Conservation (phyloP, 2,329 filamentous ascomycete species). For the Ophiosphaerella narmari region DNA sequence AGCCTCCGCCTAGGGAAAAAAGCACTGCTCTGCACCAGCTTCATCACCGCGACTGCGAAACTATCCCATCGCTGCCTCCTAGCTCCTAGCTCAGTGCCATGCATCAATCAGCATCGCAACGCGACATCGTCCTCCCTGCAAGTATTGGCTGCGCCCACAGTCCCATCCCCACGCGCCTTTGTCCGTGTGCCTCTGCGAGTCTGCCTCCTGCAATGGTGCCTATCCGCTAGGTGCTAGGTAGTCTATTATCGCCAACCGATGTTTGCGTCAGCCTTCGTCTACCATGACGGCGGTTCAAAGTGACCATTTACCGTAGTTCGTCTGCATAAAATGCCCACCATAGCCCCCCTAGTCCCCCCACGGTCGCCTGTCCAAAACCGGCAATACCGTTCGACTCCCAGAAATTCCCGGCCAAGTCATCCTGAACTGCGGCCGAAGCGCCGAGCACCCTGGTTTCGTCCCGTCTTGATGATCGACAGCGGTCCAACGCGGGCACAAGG, state of each 20-base stretch:
- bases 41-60: conserved; percentile 4
- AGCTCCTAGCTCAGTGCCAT: not conserved
- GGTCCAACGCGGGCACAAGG: conserved; percentile 36
- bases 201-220: conserved; percentile 1
- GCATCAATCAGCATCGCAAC: conserved; percentile 15
- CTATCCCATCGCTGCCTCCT: no score
- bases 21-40: no score
- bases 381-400: conserved; percentile 43
- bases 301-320: conserved; percentile 1
- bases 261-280: conserved; percentile 10
- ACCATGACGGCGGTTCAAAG: conserved; percentile 17
- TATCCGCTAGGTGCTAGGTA: no score
- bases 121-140: conserved; percentile 2
- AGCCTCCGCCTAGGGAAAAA: conserved; percentile 32
- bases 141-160: conserved; percentile 8
- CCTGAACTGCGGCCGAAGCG: conserved; percentile 42
- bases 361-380: conserved; percentile 35
- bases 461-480: conserved; percentile 45
- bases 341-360: conserved; percentile 28
- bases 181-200: conserved; percentile 5
- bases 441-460: conserved; percentile 41
- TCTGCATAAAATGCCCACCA: conserved; percentile 17
- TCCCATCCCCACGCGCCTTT: conserved; percentile 26
- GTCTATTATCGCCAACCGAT: conserved; percentile 9
- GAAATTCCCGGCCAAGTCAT: conserved; percentile 44